These are phyloP conservation scores for Aspergillus pseudoglaucus DNA, from an alignment of 2,329 filamentous ascomycete genomes.

Conservation along the genomic window DNA sequence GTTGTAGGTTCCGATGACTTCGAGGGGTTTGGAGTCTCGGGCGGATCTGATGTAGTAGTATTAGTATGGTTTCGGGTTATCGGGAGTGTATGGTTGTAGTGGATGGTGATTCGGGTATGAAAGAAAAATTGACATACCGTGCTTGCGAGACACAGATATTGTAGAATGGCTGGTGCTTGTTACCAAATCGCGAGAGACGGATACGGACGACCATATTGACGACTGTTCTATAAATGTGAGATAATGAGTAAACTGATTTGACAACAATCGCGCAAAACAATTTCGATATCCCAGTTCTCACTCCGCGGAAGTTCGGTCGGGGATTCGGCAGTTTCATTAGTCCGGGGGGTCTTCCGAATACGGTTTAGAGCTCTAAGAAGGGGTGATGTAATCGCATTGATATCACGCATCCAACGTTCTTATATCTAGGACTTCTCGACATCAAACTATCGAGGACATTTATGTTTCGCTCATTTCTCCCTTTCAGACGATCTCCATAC, in stretches of 20 bases:
- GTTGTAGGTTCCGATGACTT: conserved; percentile 72
- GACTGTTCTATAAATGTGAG: neutral
- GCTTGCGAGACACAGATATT: conserved; percentile 96
- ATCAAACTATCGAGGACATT: conserved; percentile 3
- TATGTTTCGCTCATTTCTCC: conserved; percentile 21
- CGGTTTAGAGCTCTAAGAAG: conserved; percentile 16
- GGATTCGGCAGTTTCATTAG: conserved; percentile 18
- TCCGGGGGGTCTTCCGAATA: conserved; percentile 11
- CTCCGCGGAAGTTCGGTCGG: conserved; percentile 24
- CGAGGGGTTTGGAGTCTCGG: conserved; percentile 78
- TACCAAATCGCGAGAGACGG: conserved; percentile 87
- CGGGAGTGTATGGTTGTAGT: neutral
- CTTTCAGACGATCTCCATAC: conserved; percentile 3
- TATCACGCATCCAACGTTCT: neutral
- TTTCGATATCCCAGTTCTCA: neutral
- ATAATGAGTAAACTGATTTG: conserved; percentile 4
- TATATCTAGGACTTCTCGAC: neutral
- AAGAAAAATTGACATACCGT: conserved; percentile 51
- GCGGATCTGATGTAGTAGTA: conserved; percentile 57
- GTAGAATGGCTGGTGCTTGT: conserved; percentile 82
- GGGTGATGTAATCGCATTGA: conserved; percentile 16
- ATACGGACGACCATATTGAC: conserved; percentile 83
- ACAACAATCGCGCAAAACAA: neutral
- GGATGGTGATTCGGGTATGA: neutral
- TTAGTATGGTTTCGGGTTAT: conserved; percentile 2